These are phyloP conservation scores for Saposhnikovia divaricata DNA, from an alignment of 129 eudicot genomes.

Conservation along the genomic window DNA sequence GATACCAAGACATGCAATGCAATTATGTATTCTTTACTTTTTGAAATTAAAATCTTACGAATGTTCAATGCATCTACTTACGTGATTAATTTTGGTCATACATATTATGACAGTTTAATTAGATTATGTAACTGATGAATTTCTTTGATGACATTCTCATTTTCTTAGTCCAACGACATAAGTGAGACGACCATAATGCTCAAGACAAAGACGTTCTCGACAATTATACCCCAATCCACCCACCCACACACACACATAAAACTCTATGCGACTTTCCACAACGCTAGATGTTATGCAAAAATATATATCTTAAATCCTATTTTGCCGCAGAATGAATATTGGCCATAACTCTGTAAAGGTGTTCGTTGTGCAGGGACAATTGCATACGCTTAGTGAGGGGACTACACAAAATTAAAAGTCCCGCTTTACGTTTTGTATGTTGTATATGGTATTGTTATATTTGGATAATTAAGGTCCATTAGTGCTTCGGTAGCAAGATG, in stretches of 20 bases:
- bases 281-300: no score
- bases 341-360: constrained; percentile 6
- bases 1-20: background rate
- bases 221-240: background rate
- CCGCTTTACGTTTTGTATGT: constrained; percentile 1
- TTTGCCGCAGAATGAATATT: constrained; percentile 5
- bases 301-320: background rate
- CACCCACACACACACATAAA: background rate
- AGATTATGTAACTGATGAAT: background rate
- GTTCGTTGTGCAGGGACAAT: background rate
- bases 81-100: background rate
- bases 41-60: no score
- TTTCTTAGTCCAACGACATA: background rate
- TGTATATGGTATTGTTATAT: background rate
- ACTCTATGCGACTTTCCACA: no score
- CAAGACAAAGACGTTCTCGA: background rate
- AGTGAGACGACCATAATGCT: background rate
- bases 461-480: background rate
- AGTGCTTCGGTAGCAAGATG: background rate
- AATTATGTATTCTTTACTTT: no score
- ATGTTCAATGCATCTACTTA: background rate
- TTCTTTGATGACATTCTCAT: no score
- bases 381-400: background rate
- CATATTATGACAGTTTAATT: no score
- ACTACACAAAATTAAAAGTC: background rate